Conservation (phyloP, 257 asterid genomes). For the Ligustrum vulgare region DNA sequence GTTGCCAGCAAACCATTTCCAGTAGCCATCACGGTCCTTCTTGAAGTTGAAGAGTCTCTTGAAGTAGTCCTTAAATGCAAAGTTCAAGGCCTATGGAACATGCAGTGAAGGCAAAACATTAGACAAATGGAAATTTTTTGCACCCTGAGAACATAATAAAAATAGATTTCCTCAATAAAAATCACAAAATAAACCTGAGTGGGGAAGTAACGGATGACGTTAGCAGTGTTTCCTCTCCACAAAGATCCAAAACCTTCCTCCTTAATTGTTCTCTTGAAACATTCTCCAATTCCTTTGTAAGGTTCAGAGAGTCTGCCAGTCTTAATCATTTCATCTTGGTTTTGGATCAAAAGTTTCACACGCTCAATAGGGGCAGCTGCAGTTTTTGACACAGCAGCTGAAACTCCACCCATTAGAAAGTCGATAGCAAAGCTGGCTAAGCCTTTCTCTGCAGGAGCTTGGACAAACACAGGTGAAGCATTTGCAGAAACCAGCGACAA, state of each 20-base stretch:
- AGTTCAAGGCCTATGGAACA: conserved; percentile 43
- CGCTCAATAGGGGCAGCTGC: conserved; percentile 53
- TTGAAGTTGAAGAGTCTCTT: conserved; percentile 55
- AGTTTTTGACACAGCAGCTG: conserved; percentile 45
- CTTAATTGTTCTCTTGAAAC: conserved; percentile 39
- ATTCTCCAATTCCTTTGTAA: conserved; percentile 46
- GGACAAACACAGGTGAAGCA: conserved; percentile 45
- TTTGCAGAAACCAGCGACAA: conserved; percentile 36
- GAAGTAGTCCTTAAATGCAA: conserved; percentile 53
- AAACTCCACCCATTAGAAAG: conserved; percentile 31
- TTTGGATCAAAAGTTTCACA: conserved; percentile 47
- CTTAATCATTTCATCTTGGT: conserved; percentile 49
- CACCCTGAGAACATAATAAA: neutral
- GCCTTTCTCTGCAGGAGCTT: conserved; percentile 46
- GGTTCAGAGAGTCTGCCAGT: conserved; percentile 47
- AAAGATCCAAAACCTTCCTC: conserved; percentile 41
- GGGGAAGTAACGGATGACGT: conserved; percentile 45
- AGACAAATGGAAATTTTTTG: too few species aligned
- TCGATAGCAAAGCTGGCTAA: conserved; percentile 39
- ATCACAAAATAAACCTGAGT: conserved; percentile 33
- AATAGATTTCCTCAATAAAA: neutral
- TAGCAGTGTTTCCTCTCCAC: conserved; percentile 59
- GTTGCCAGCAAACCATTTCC: conserved; percentile 56
- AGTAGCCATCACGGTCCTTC: conserved; percentile 30
- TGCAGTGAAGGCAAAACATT: neutral